These are phyloP conservation scores for Rhodamnia argentea DNA, from an alignment of 345 rosid genomes.

Conservation along the genomic window DNA sequence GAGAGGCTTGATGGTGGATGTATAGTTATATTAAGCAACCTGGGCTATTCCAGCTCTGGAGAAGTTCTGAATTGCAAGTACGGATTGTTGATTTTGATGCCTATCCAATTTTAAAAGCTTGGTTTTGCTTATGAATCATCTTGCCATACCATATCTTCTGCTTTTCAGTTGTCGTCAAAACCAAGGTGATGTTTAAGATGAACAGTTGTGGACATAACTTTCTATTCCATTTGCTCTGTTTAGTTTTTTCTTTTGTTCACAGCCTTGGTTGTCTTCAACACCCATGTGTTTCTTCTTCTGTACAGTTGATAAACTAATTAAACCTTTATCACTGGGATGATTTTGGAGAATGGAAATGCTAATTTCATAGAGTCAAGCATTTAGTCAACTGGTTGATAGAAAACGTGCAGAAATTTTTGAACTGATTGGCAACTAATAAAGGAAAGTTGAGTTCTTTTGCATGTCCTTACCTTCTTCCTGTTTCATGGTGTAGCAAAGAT, in stretches of 20 bases:
- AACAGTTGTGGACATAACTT: not conserved
- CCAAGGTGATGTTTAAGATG: not conserved
- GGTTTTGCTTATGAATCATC: not conserved
- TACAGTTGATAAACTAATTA: not conserved
- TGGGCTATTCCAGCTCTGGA: slow-evolving; percentile 92
- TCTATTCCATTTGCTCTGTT: not conserved
- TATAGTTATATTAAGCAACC: slow-evolving; percentile 72
- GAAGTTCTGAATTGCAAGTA: slow-evolving; percentile 99
- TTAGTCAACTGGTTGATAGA: not conserved
- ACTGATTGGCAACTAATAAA: not conserved
- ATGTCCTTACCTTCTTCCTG: not conserved
- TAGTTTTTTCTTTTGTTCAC: not conserved
- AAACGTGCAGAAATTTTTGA: not conserved
- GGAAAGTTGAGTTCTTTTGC: not conserved
- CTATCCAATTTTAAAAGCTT: not conserved
- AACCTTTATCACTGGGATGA: not conserved
- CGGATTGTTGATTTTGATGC: slow-evolving; percentile 14
- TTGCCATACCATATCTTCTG: not conserved
- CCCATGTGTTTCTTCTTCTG: not conserved
- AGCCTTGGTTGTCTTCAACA: not conserved
- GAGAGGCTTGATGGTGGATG: slow-evolving; percentile 90
- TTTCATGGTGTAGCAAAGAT: not conserved
- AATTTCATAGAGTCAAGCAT: not conserved
- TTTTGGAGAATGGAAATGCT: not conserved
- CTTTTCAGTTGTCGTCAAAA: not conserved